Percentiles rank a stretch among this genome's conserved stretches.
phyloP scores from a whole-genome alignment of 768 basidiomycete species.

The Russula foetens region DNA sequence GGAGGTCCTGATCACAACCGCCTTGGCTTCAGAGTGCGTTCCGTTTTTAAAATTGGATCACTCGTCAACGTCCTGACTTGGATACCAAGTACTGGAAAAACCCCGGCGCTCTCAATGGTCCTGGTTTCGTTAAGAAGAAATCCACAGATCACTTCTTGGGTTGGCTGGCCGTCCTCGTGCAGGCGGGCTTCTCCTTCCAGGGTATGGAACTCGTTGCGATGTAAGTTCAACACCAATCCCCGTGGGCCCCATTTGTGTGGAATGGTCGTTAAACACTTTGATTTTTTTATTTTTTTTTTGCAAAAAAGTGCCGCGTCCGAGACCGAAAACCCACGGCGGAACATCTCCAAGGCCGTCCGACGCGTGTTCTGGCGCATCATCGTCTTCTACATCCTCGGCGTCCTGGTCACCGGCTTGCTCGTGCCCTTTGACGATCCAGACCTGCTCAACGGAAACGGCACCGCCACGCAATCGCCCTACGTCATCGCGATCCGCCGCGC shows the following conservation, averaged over 20 bases:
- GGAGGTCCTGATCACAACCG: slow-evolving; percentile 63
- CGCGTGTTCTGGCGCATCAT: slow-evolving; percentile 77
- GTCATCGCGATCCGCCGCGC: slow-evolving; percentile 73
- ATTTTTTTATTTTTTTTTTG: too few relatives aligned
- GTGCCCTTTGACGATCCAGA: slow-evolving; percentile 57
- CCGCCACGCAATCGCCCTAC: slow-evolving; percentile 75
- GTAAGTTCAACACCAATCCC: slow-evolving; percentile 28
- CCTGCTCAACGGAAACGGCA: slow-evolving; percentile 44
- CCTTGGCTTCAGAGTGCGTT: slow-evolving; percentile 55
- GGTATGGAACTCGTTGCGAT: slow-evolving; percentile 71
- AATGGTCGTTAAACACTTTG: neutral
- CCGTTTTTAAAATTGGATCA: neutral
- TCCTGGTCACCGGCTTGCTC: slow-evolving; percentile 71
- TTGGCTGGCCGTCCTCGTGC: slow-evolving; percentile 36
- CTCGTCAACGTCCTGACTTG: neutral
- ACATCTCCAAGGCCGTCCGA: slow-evolving; percentile 67
- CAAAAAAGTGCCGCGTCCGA: slow-evolving; percentile 69
- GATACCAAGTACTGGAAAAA: slow-evolving; percentile 52
- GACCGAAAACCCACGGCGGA: slow-evolving; percentile 67
- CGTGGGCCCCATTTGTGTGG: neutral
- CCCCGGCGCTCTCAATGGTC: slow-evolving; percentile 49
- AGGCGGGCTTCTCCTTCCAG: slow-evolving; percentile 68
- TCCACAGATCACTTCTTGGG: slow-evolving; percentile 37
- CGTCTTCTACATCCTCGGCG: slow-evolving; percentile 69
- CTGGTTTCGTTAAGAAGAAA: slow-evolving; percentile 26